Conservation (phyloP, 345 rosid species). For the Alliaria petiolata region DNA sequence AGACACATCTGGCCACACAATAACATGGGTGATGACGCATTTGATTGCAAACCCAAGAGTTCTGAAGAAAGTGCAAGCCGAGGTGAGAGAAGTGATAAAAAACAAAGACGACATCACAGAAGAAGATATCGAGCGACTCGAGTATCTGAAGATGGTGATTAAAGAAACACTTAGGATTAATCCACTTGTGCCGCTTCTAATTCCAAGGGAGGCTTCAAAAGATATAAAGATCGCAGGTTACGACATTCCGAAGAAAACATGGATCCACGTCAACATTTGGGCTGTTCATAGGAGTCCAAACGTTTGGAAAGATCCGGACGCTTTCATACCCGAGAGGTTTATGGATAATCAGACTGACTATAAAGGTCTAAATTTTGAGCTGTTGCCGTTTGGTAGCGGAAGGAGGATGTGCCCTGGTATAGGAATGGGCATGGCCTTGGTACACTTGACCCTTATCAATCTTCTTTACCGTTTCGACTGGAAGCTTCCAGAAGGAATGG, state of each 20-base stretch:
- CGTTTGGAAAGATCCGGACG: slow-evolving; percentile 25
- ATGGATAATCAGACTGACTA: slow-evolving; percentile 32
- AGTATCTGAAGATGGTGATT: slow-evolving; percentile 16
- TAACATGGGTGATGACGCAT: slow-evolving; percentile 28
- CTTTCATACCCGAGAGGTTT: slow-evolving; percentile 26
- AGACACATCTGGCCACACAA: slow-evolving; percentile 3
- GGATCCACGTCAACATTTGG: slow-evolving; percentile 18
- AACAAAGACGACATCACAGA: slow-evolving; percentile 16
- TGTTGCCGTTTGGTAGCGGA: slow-evolving; percentile 58
- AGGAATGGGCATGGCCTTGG: slow-evolving; percentile 32
- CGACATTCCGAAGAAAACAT: slow-evolving; percentile 20
- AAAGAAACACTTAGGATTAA: slow-evolving; percentile 12
- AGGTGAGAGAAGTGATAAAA: slow-evolving; percentile 2
- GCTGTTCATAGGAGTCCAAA: slow-evolving; percentile 39
- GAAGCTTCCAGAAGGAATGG: slow-evolving; percentile 45
- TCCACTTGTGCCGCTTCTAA: slow-evolving; percentile 13
- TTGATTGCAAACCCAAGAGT: slow-evolving; percentile 21
- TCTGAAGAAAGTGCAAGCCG: slow-evolving; percentile 20
- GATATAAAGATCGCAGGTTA: neutral
- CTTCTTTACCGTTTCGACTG: slow-evolving; percentile 45
- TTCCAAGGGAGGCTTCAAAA: slow-evolving; percentile 22
- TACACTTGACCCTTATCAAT: slow-evolving; percentile 48
- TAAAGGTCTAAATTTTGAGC: slow-evolving; percentile 47
- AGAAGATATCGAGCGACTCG: slow-evolving; percentile 16
- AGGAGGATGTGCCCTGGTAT: slow-evolving; percentile 60